phyloP scores from a whole-genome alignment of 129 eudicot genomes.

The Silybum marianum region DNA sequence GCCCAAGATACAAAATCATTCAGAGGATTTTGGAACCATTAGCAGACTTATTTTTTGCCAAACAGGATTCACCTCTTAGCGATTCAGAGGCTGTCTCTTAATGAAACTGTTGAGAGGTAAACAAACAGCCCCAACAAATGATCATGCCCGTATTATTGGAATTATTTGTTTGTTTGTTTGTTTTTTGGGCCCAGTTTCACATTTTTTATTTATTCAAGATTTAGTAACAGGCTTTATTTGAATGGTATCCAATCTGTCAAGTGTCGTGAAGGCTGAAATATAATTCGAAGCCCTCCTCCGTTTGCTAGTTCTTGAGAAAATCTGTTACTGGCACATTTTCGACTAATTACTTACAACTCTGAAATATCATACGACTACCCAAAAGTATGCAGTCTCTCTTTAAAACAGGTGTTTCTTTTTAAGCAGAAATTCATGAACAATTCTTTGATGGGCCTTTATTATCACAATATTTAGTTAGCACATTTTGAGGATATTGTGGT shows the following conservation, averaged over 20 bases:
- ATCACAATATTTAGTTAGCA: not conserved
- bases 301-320: no score
- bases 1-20: no score
- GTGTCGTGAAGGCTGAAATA: no score
- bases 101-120: no score
- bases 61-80: no score
- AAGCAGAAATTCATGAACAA: not conserved
- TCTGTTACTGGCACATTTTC: not conserved
- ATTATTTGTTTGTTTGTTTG: not conserved
- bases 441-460: not conserved
- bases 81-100: no score
- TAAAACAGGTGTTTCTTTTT: not conserved
- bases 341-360: not conserved
- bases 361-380: not conserved
- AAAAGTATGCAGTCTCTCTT: not conserved
- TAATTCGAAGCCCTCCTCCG: not conserved
- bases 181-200: not conserved
- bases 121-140: no score
- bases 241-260: no score
- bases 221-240: not conserved
- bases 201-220: not conserved
- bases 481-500: slow-evolving; percentile 2
- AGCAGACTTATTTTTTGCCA: no score
- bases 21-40: no score
- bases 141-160: no score